phyloP scores from a whole-genome alignment of 2,329 filamentous ascomycete species.

The Metarhizium robertsii region DNA sequence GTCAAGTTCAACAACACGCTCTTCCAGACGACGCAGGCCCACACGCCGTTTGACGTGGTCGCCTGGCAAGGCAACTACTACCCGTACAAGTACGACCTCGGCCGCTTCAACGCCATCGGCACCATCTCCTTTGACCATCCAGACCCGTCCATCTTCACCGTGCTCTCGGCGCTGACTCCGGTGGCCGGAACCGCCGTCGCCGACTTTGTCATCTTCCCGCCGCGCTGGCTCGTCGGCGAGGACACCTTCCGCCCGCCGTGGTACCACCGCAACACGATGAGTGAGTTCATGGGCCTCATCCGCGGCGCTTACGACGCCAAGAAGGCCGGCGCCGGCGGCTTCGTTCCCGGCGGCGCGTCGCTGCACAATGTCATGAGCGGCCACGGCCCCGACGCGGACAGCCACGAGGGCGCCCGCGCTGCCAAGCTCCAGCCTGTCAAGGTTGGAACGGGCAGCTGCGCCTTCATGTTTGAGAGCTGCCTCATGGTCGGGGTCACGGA shows the following conservation, averaged over 20 bases:
- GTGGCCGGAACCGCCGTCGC: constrained; percentile 63
- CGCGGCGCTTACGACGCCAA: constrained; percentile 53
- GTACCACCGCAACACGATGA: constrained; percentile 63
- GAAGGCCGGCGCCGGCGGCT: constrained; percentile 39
- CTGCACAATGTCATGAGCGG: constrained; percentile 65
- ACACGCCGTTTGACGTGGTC: constrained; percentile 71
- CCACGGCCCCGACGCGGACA: constrained; percentile 50
- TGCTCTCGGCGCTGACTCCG: constrained; percentile 52
- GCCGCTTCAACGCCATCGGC: constrained; percentile 66
- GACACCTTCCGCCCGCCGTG: constrained; percentile 65
- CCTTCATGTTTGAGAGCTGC: constrained; percentile 63
- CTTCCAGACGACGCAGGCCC: constrained; percentile 54
- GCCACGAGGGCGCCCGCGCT: constrained; percentile 45
- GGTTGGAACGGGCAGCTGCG: constrained; percentile 52
- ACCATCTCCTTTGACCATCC: constrained; percentile 68
- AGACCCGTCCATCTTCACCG: constrained; percentile 70
- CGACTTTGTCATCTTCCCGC: constrained; percentile 67
- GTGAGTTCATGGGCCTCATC: constrained; percentile 56
- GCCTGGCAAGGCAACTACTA: constrained; percentile 77
- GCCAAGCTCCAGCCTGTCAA: constrained; percentile 45
- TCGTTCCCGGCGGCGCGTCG: constrained; percentile 48
- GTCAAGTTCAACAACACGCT: constrained; percentile 58
- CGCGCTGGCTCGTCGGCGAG: constrained; percentile 60
- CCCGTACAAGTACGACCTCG: constrained; percentile 75
- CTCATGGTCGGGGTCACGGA: constrained; percentile 64